These are phyloP conservation scores for Penicillium maclennaniae DNA, from an alignment of 495 filamentous ascomycete genomes.

Conservation along the genomic window DNA sequence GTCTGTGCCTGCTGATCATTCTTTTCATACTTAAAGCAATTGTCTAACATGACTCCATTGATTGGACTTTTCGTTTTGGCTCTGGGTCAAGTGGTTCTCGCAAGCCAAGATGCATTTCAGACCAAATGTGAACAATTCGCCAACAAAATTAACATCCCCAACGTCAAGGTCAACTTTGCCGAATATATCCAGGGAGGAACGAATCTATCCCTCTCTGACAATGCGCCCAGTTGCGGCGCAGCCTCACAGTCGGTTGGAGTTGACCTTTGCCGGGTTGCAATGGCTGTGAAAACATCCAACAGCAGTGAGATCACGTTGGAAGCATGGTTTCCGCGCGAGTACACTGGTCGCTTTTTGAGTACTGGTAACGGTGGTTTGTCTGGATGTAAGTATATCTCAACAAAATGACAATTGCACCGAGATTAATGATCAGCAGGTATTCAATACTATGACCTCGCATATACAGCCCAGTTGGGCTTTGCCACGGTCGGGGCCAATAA, in stretches of 20 bases:
- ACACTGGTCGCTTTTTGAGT: slow-evolving; percentile 48
- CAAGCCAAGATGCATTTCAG: slow-evolving; percentile 30
- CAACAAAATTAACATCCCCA: slow-evolving; percentile 31
- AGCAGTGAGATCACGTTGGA: slow-evolving; percentile 53
- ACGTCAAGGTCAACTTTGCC: slow-evolving; percentile 37
- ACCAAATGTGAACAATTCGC: slow-evolving; percentile 29
- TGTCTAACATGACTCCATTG: slow-evolving; percentile 14
- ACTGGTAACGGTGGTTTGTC: slow-evolving; percentile 57
- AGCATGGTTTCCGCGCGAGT: slow-evolving; percentile 55
- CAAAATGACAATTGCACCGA: background rate
- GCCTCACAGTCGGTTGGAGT: slow-evolving; percentile 39
- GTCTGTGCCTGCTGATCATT: background rate
- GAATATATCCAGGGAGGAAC: slow-evolving; percentile 46
- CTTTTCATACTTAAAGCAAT: background rate
- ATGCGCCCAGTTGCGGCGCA: slow-evolving; percentile 40
- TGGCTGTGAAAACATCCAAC: slow-evolving; percentile 52
- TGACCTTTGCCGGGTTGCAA: slow-evolving; percentile 55
- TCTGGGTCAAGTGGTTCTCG: slow-evolving; percentile 23
- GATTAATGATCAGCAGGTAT: slow-evolving; percentile 21
- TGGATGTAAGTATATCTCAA: slow-evolving; percentile 40
- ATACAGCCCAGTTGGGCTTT: slow-evolving; percentile 41
- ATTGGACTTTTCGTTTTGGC: slow-evolving; percentile 18
- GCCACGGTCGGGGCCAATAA: slow-evolving; percentile 49
- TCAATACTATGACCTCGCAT: slow-evolving; percentile 34
- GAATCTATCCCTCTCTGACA: slow-evolving; percentile 45